Base-by-base conservation (phyloP, 371 early-diverging fungal genomes). In the Circinella umbellata region DNA sequence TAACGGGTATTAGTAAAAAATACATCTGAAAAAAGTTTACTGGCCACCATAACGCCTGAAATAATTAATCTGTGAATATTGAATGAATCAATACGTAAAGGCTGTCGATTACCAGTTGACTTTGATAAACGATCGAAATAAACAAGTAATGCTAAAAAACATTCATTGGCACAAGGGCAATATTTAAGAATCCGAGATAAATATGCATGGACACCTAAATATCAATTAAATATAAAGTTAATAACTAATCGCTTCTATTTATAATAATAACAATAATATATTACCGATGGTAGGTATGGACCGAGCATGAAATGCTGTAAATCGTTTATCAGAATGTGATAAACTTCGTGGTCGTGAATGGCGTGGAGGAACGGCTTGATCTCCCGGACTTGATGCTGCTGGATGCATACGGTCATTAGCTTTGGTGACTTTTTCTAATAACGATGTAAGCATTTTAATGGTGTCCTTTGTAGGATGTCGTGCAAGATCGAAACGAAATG, bases 1-100 rank as follows among this genome's bases (percentile, higher is more conserved):
- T 94, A 94, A 38, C 96, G 86, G 37, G 94, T 90, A 70, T 96
- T 97, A 38, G 96, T 95, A 76, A 90, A 97, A 68, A 97, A 97
- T 53, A 96, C 89, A 73, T 97, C 97, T 1, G 92, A 92, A 68
- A 91, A 91, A 68, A 93, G 90, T 77, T 97, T 97, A 64, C 93
- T 89, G 13, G 91, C 86, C 15, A 94, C 87, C 87, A 94, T 90
- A 36, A 94, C 82, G 34, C 90, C 93, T 8, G 94, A 83, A 60
- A 97, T 96, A 54, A 96, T 79, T 54, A 97, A 80, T 5, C 97
- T 91, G 78, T 97, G 97, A 65, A 96, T 89, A 68, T 95, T 95
- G 76, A 86, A 95, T 11, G 94, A 90, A 75, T 95, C 94, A 49
- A 97, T 88, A 36, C 90, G 85, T 47, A 96, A 82, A 48, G 79